Evolutionary conservation across 2,329 filamentous ascomycete genomes (phyloP), one percentile per base, ranked within the genome.

Genomic region (Xylaria sp.): DNA sequence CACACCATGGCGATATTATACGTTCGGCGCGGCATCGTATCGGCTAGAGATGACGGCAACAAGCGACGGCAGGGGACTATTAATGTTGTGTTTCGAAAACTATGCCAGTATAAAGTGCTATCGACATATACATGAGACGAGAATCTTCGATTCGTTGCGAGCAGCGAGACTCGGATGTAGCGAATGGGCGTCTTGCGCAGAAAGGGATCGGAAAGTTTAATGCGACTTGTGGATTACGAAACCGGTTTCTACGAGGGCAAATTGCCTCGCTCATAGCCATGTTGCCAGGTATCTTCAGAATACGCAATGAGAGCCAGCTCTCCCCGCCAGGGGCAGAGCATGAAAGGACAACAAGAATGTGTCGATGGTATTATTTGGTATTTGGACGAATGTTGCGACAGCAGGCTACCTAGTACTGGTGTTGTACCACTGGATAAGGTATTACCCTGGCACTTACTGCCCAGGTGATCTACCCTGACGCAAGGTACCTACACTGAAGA

Each of bases 1-100:
- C 95, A 94, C 81, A 98, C 93, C 96, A 99, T 99, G 72, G 89
- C 89, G 82, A 91, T 91, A 78, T 89, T 91, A 81, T 90, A 91
- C 39, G 86, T 88, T 72, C 84, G 84, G 75, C 84, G 86, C 75
- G 84, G 81, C 82, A 87, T 88, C 65, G 74, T 81, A 80, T 76
- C 71, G 66, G 70, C n/a, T 66, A 64, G 55, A 64, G 66, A 61
- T 41, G 46, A 34, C 59, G 23, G 52, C 61, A 28, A 51, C 37
- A 5, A 37, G 39, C 15, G n/a, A 51, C 62, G 4, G 28, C 3
- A 28, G 28, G 34, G 10, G 34, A 10, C 8, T 37, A 37, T 37
- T 37, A 6, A 37, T 10, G 10, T 37, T 37, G 7, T 37, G 10
- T 10, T 10, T 37, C 28, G 28, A 28, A 28, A 28, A 28, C 28